phyloP scores from a whole-genome alignment of 2,329 filamentous ascomycete species.

The Cladophialophora exuberans region DNA sequence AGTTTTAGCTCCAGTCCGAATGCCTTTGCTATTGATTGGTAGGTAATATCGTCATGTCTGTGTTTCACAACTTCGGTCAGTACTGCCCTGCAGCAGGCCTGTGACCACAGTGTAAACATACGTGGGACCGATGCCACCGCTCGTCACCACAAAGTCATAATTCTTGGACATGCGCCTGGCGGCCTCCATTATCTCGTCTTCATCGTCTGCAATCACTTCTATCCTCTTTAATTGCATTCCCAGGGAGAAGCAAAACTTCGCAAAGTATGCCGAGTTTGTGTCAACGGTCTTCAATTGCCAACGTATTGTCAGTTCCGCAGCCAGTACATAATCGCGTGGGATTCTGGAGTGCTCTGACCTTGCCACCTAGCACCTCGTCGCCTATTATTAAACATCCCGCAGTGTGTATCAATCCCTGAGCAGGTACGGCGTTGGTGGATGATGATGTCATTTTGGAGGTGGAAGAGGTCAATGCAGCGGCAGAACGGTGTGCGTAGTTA shows the following conservation, averaged over 20 bases:
- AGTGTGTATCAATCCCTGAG: slow-evolving; percentile 72
- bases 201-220: slow-evolving; percentile 93
- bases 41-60: slow-evolving; percentile 97
- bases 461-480: slow-evolving; percentile 39
- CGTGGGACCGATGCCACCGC: slow-evolving; percentile 94
- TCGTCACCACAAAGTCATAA: slow-evolving; percentile 95
- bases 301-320: slow-evolving; percentile 4
- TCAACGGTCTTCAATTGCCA: slow-evolving; percentile 58
- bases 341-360: slow-evolving; percentile 59
- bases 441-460: slow-evolving; percentile 49
- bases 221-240: slow-evolving; percentile 76
- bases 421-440: slow-evolving; percentile 32
- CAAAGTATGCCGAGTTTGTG: slow-evolving; percentile 67
- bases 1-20: slow-evolving; percentile 77
- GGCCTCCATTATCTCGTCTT: slow-evolving; percentile 86
- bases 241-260: slow-evolving; percentile 67
- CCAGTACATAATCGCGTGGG: neutral
- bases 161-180: slow-evolving; percentile 81
- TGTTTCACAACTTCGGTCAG: slow-evolving; percentile 9
- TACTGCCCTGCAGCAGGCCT: neutral
- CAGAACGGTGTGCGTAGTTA: slow-evolving; percentile 57
- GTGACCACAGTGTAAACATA: slow-evolving; percentile 54
- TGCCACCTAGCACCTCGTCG: slow-evolving; percentile 86
- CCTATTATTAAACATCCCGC: slow-evolving; percentile 93
- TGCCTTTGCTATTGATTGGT: slow-evolving; percentile 88